phyloP scores from a whole-genome alignment of 768 basidiomycete genomes.

The Boletus sensibilis region DNA sequence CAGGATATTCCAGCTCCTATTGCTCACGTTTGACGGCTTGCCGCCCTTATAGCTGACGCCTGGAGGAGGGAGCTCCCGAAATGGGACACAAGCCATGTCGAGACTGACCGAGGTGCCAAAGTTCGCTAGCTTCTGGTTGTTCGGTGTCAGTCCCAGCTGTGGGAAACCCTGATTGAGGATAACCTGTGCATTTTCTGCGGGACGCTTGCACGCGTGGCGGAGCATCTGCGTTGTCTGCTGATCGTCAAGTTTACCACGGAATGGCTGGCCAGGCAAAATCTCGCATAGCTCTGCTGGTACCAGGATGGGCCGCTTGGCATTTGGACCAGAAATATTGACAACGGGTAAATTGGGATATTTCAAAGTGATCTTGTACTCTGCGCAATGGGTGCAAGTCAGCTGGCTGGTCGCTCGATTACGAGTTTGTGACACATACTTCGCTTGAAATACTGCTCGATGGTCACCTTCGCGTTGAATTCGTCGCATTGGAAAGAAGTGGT shows the following conservation, averaged over 20 bases:
- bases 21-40: constrained; percentile 39
- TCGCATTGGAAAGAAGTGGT: constrained; percentile 54
- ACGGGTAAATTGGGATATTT: constrained; percentile 51
- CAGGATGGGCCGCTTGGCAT: constrained; percentile 33
- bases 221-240: constrained; percentile 71
- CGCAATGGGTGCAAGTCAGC: constrained; percentile 2
- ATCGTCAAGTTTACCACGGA: constrained; percentile 59
- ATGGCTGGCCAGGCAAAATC: constrained; percentile 58
- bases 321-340: constrained; percentile 48
- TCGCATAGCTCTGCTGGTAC: constrained; percentile 73
- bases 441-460: constrained; percentile 63
- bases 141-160: constrained; percentile 48
- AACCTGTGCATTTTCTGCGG: constrained; percentile 52
- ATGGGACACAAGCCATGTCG: constrained; percentile 65
- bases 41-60: constrained; percentile 53
- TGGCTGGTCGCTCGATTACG: not conserved
- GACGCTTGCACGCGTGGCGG: constrained; percentile 60
- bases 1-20: constrained; percentile 77
- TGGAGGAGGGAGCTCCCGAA: constrained; percentile 62
- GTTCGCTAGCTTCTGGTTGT: constrained; percentile 41
- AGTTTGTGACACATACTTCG: constrained; percentile 44
- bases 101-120: constrained; percentile 58
- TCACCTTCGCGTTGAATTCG: constrained; percentile 52
- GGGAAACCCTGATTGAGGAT: constrained; percentile 62
- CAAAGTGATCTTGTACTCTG: constrained; percentile 61